phyloP scores from a whole-genome alignment of 176 grass and related monocot genomes.

The Cenchrus americanus region DNA sequence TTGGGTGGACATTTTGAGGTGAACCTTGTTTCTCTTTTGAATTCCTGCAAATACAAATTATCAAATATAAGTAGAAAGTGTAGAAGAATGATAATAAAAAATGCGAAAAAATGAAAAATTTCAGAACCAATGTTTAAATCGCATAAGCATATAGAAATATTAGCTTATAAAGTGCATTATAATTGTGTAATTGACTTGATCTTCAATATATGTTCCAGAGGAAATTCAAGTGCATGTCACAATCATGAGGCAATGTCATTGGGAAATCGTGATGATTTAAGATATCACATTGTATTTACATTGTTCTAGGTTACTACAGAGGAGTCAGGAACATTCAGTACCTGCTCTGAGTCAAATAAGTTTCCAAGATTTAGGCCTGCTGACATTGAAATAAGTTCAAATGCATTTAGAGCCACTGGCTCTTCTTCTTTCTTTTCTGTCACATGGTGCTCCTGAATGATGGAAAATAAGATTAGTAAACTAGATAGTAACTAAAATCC shows the following conservation, averaged over 20 bases:
- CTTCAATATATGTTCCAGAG: neutral
- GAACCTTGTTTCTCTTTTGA: slow-evolving; percentile 95
- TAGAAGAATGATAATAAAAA: neutral
- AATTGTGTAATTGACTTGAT: neutral
- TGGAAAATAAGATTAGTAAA: slow-evolving; percentile 8
- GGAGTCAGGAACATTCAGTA: slow-evolving; percentile 26
- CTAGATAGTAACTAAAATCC: neutral
- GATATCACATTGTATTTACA: neutral
- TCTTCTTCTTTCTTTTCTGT: slow-evolving; percentile 88
- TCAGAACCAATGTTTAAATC: neutral
- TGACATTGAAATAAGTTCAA: slow-evolving; percentile 93
- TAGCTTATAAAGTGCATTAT: neutral
- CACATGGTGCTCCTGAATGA: slow-evolving; percentile 70
- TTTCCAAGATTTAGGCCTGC: slow-evolving; percentile 93
- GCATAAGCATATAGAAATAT: neutral
- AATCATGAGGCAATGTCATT: neutral
- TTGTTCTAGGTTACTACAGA: neutral
- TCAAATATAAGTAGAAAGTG: neutral
- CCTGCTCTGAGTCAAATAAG: slow-evolving; percentile 85
- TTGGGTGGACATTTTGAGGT: slow-evolving; percentile 86
- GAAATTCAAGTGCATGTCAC: slow-evolving; percentile 14
- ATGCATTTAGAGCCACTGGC: slow-evolving; percentile 85
- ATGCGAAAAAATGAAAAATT: neutral
- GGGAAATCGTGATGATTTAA: neutral
- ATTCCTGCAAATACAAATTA: slow-evolving; percentile 60